Evolutionary conservation across 2,329 filamentous ascomycete genomes (phyloP).

Genomic region (Cryphonectria naterciae): DNA sequence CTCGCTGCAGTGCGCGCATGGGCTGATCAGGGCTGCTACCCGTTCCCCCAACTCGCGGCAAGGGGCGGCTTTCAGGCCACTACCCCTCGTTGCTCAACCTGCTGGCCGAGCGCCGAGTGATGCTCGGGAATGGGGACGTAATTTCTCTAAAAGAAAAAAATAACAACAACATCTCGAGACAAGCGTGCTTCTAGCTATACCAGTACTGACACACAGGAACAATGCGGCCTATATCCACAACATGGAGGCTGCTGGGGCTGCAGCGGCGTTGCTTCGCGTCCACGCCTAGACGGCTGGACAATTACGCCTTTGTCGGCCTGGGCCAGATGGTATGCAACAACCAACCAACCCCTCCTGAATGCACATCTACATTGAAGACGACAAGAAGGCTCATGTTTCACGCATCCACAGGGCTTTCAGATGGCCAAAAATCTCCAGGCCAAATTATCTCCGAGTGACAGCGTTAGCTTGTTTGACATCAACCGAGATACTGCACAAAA

Average conservation of each 20-base stretch:
- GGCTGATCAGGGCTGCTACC: not conserved
- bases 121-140: not conserved
- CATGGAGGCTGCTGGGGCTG: conserved; percentile 37
- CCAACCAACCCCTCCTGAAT: not conserved
- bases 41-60: conserved; percentile 35
- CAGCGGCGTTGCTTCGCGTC: conserved; percentile 56
- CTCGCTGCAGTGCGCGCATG: not conserved
- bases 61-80: conserved; percentile 40
- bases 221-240: conserved; percentile 33
- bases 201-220: conserved; percentile 21
- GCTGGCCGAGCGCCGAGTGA: conserved; percentile 1
- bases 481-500: conserved; percentile 53
- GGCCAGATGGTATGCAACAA: conserved; percentile 59
- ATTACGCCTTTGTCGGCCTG: conserved; percentile 63
- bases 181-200: not conserved
- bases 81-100: conserved; percentile 24
- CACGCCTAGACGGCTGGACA: conserved; percentile 52
- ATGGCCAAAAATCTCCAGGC: conserved; percentile 66
- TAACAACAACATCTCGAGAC: not conserved
- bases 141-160: not conserved
- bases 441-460: conserved; percentile 56
- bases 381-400: not conserved
- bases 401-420: conserved; percentile 55
- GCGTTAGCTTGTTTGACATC: conserved; percentile 60
- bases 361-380: not conserved